Evolutionary conservation across 176 grass and related monocot genomes (phyloP).

Genomic region (Luzula sylvatica): DNA sequence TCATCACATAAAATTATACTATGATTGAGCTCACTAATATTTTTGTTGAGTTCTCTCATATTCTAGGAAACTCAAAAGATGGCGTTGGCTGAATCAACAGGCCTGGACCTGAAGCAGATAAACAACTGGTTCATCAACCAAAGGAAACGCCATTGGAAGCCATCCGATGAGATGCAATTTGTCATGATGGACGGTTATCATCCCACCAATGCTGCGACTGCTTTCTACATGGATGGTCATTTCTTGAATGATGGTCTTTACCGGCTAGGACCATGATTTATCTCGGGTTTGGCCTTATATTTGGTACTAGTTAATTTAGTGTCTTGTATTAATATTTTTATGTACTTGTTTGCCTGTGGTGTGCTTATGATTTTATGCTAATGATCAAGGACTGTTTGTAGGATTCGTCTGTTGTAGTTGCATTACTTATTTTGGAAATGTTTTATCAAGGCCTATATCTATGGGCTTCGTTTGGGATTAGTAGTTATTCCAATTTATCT

Average conservation of each 20-base stretch:
- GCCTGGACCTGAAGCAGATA: conserved; percentile 93
- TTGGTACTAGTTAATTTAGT: background rate
- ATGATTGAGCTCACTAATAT: background rate
- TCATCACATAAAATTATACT: too few species aligned
- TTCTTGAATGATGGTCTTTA: conserved; percentile 57
- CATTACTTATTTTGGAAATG: background rate
- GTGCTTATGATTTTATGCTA: conserved; percentile 10
- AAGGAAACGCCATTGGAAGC: conserved; percentile 97
- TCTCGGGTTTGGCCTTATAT: conserved; percentile 3
- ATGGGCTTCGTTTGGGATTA: too few species aligned
- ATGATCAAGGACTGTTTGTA: background rate
- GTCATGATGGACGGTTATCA: conserved; percentile 87
- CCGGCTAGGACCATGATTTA: conserved; percentile 32
- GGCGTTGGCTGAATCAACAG: conserved; percentile 58
- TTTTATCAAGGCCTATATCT: too few species aligned
- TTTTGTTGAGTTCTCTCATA: background rate
- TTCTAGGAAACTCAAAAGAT: conserved; percentile 81
- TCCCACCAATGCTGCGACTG: conserved; percentile 23
- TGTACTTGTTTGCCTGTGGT: conserved; percentile 1
- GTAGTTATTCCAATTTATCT: too few species aligned
- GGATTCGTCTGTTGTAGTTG: background rate
- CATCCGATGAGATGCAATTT: conserved; percentile 83
- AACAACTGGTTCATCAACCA: conserved; percentile 99
- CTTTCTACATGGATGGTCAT: conserved; percentile 78
- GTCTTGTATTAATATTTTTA: background rate